Evolutionary conservation across 1,284 basidiomycete species (phyloP).

Genomic region (Austropuccinia psidii): DNA sequence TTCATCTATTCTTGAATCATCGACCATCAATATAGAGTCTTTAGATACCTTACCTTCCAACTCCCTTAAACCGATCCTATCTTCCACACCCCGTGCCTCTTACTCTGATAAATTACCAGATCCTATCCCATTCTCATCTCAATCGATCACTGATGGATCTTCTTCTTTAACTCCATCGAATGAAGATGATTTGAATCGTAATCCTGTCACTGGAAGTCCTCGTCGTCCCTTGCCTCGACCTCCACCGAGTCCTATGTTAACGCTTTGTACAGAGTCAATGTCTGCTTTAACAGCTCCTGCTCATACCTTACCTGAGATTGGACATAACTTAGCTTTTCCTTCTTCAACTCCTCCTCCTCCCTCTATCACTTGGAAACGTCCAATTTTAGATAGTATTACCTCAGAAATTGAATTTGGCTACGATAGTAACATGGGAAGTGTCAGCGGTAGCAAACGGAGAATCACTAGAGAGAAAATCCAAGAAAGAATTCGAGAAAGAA

Average conservation of each 20-base stretch:
- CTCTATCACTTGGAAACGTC: conserved; percentile 11
- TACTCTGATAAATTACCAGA: conserved; percentile 6
- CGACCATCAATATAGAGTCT: conserved; percentile 3
- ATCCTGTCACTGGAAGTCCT: conserved; percentile 2
- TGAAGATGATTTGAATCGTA: too few relatives aligned
- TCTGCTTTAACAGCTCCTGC: conserved; percentile 3
- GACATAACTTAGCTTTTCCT: conserved; percentile 11
- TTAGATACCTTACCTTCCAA: background rate
- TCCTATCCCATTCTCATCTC: conserved; percentile 9
- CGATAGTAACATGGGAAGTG: conserved; percentile 7
- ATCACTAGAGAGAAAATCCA: conserved; percentile 34
- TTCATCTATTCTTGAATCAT: conserved; percentile 31
- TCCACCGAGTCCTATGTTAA: background rate
- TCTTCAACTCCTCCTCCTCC: background rate
- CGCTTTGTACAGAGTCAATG: background rate
- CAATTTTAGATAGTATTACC: background rate
- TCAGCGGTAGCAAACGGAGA: background rate
- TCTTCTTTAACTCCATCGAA: too few relatives aligned
- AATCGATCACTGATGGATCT: background rate
- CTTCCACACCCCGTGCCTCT: conserved; percentile 34
- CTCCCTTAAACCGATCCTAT: conserved; percentile 8
- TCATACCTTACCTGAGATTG: conserved; percentile 16
- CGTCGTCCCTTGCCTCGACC: conserved; percentile 25
- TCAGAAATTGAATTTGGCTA: conserved; percentile 10
- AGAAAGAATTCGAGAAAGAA: conserved; percentile 21